phyloP scores from a whole-genome alignment of 768 basidiomycete species.

The Macrolepiota fuliginosa region DNA sequence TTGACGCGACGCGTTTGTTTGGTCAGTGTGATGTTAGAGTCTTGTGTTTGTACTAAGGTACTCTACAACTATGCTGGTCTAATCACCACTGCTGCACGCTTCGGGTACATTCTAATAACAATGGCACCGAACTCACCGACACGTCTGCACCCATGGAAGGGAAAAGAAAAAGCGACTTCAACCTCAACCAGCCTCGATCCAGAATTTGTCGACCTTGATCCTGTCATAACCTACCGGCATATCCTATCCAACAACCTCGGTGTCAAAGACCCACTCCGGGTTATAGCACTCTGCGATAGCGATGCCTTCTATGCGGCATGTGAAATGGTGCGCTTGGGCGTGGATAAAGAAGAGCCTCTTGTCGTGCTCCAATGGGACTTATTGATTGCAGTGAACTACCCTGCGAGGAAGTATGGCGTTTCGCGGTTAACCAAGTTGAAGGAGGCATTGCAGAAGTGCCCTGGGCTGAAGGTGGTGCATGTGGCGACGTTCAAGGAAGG shows the following conservation, averaged over 20 bases:
- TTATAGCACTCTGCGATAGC: conserved; percentile 88
- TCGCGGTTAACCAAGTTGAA: conserved; percentile 84
- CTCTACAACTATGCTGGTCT: background rate
- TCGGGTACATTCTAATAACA: no score
- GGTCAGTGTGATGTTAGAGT: background rate
- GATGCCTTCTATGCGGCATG: conserved; percentile 86
- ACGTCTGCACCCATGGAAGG: conserved; percentile 43
- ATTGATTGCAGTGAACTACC: conserved; percentile 94
- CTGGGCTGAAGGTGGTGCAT: conserved; percentile 81
- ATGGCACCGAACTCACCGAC: background rate
- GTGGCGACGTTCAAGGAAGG: conserved; percentile 94
- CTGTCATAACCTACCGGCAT: conserved; percentile 77
- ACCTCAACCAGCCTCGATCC: conserved; percentile 20
- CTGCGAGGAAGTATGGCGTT: conserved; percentile 90
- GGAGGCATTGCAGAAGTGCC: conserved; percentile 85
- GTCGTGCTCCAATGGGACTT: conserved; percentile 88
- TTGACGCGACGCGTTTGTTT: conserved; percentile 16
- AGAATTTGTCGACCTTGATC: conserved; percentile 61
- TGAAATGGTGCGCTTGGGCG: conserved; percentile 77
- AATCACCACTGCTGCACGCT: background rate
- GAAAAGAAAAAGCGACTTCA: conserved; percentile 45
- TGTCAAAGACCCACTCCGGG: conserved; percentile 73
- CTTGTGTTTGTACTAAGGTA: background rate
- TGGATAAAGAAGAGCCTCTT: conserved; percentile 59
- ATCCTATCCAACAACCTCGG: conserved; percentile 66